Percentiles rank a stretch among this genome's conserved stretches.
phyloP scores from a whole-genome alignment of 768 basidiomycete genomes.

The Daedalea quercina region DNA sequence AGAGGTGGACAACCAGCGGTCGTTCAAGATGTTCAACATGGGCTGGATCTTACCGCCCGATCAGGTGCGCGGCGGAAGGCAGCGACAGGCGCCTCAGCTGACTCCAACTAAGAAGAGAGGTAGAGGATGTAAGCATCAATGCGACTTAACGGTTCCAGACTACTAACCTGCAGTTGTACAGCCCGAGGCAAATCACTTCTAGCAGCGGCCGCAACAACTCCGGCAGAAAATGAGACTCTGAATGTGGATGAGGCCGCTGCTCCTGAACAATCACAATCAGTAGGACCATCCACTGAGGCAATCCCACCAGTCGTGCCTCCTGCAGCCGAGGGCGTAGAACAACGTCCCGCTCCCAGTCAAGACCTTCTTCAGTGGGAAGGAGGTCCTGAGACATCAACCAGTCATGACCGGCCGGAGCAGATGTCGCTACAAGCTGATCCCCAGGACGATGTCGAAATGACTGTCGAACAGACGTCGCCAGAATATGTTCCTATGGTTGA shows the following conservation, averaged over 20 bases:
- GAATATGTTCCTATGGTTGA: no score
- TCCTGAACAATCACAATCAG: no score
- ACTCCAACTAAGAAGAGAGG: slow-evolving; percentile 42
- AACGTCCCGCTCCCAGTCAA: no score
- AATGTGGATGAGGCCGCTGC: background rate
- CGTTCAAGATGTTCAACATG: slow-evolving; percentile 76
- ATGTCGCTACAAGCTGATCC: no score
- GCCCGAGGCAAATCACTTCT: slow-evolving; percentile 13
- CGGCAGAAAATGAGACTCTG: slow-evolving; percentile 11
- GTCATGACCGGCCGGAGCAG: no score
- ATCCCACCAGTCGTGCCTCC: no score
- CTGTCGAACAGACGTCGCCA: no score
- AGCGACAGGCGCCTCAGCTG: slow-evolving; percentile 39
- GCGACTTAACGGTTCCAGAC: slow-evolving; percentile 6
- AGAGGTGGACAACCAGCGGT: slow-evolving; percentile 63
- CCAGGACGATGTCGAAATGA: no score
- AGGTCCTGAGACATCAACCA: no score
- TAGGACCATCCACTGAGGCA: no score
- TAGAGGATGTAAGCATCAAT: slow-evolving; percentile 32
- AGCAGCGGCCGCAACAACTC: slow-evolving; percentile 1
- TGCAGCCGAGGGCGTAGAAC: no score
- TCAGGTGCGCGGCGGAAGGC: slow-evolving; percentile 56
- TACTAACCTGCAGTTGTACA: background rate
- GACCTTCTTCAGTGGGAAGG: no score
- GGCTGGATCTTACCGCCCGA: slow-evolving; percentile 86